Conservation (phyloP, 208 protist species). For the Trypanosoma platydactyli region DNA sequence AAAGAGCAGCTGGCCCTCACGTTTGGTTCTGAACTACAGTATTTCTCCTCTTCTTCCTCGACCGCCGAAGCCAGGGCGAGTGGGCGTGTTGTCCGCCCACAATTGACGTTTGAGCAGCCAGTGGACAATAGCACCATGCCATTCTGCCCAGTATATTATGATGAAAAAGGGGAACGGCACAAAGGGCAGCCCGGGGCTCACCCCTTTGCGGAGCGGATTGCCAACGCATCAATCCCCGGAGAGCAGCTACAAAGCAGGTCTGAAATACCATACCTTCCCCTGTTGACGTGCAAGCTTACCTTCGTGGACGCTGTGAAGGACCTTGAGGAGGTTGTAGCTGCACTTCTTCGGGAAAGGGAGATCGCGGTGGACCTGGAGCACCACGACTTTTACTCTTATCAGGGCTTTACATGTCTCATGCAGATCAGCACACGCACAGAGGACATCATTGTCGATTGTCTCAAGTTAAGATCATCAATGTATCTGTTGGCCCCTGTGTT, state of each 20-base stretch:
- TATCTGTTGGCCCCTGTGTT: constrained; percentile 88
- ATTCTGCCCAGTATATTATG: constrained; percentile 67
- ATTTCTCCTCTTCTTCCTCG: constrained; percentile 13
- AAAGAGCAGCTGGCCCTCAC: constrained; percentile 77
- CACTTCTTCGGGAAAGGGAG: constrained; percentile 56
- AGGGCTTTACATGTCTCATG: constrained; percentile 98
- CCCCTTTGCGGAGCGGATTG: constrained; percentile 74
- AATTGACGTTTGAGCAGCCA: constrained; percentile 74
- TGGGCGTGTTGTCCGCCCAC: constrained; percentile 55
- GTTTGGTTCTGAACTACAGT: constrained; percentile 68
- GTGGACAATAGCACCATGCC: constrained; percentile 71
- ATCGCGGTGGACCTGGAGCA: constrained; percentile 96
- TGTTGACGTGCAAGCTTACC: constrained; percentile 53
- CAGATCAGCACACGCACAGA: constrained; percentile 95
- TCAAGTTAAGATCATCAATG: constrained; percentile 92
- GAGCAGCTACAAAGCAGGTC: constrained; percentile 50
- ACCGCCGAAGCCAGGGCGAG: background rate
- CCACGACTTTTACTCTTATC: constrained; percentile 94
- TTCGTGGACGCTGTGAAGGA: constrained; percentile 73
- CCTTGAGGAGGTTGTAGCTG: constrained; percentile 37
- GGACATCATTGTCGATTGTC: constrained; percentile 98
- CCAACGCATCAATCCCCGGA: constrained; percentile 38
- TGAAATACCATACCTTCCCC: constrained; percentile 65
- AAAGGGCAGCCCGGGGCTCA: constrained; percentile 61
- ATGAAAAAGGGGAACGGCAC: constrained; percentile 51